Conservation (phyloP, 768 basidiomycete species). For the Naematelia encephala region DNA sequence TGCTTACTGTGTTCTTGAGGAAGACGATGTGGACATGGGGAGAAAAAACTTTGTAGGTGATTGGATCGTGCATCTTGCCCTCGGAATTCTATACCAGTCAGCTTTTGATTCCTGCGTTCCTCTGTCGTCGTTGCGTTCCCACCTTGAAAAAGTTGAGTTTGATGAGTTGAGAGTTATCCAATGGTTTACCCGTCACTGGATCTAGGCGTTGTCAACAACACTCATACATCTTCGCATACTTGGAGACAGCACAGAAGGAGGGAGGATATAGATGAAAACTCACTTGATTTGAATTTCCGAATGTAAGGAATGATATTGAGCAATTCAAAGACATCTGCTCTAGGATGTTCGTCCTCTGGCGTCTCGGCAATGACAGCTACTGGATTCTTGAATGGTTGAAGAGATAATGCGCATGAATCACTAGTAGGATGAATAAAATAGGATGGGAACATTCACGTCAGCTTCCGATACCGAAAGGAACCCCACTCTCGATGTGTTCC, state of each 20-base stretch:
- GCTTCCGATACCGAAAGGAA: too few species aligned
- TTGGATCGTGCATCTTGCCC: constrained; percentile 88
- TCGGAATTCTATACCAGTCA: constrained; percentile 64
- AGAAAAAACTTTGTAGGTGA: constrained; percentile 95
- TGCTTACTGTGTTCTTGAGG: constrained; percentile 65
- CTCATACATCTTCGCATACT: neutral
- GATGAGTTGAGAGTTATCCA: constrained; percentile 51
- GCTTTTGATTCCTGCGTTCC: neutral
- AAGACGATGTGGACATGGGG: constrained; percentile 96
- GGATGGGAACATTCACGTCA: neutral
- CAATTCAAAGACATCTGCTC: constrained; percentile 71
- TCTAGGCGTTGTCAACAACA: constrained; percentile 32
- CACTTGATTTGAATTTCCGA: constrained; percentile 56
- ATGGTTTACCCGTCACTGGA: constrained; percentile 53
- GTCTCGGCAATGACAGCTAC: constrained; percentile 62
- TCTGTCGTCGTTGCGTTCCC: constrained; percentile 50
- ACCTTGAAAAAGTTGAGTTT: constrained; percentile 57
- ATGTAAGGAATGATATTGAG: constrained; percentile 93
- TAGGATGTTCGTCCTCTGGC: constrained; percentile 62
- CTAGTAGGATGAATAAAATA: too few species aligned
- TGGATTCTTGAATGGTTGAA: constrained; percentile 83
- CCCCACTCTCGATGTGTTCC: too few species aligned
- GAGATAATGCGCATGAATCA: constrained; percentile 87
- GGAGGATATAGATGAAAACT: constrained; percentile 9
- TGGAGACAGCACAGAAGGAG: neutral